Evolutionary conservation across 108 stramenopile species (phyloP).

Genomic region (Nitzschia putrida): DNA sequence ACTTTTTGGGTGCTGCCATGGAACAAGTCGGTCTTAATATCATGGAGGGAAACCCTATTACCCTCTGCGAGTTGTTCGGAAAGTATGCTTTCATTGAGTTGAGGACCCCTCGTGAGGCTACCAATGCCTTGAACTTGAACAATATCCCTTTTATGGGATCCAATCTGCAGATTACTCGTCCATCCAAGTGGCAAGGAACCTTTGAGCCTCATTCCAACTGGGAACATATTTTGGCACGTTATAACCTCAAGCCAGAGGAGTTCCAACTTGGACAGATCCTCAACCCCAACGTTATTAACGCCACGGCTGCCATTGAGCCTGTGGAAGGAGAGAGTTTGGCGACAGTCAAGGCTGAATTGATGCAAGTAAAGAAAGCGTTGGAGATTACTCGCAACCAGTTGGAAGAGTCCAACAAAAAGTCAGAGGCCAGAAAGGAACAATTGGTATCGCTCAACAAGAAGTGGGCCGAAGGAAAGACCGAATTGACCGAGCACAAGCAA

Average conservation of each 20-base stretch:
- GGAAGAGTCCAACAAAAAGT: conserved; percentile 45
- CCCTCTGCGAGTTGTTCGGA: conserved; percentile 78
- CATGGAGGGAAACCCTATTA: conserved; percentile 86
- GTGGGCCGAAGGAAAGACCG: conserved; percentile 44
- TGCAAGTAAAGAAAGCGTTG: conserved; percentile 37
- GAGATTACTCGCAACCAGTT: conserved; percentile 39
- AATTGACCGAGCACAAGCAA: conserved; percentile 30
- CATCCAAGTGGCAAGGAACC: conserved; percentile 87
- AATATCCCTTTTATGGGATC: conserved; percentile 91
- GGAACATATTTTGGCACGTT: conserved; percentile 91
- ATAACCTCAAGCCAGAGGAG: conserved; percentile 75
- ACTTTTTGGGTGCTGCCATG: conserved; percentile 85
- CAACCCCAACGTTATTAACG: conserved; percentile 31
- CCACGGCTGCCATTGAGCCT: conserved; percentile 36
- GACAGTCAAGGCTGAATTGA: conserved; percentile 40
- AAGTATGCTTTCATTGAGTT: conserved; percentile 95
- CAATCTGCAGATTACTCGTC: conserved; percentile 81
- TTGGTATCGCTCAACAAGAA: conserved; percentile 44
- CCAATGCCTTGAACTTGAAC: conserved; percentile 89
- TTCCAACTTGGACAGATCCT: conserved; percentile 50
- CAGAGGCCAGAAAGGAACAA: conserved; percentile 48
- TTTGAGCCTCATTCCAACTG: conserved; percentile 87
- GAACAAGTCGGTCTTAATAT: conserved; percentile 80
- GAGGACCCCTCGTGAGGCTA: conserved; percentile 80
- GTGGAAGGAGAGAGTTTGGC: conserved; percentile 36